Evolutionary conservation across 179 eudicot species (phyloP).

Genomic region (Amaranthus tricolor): DNA sequence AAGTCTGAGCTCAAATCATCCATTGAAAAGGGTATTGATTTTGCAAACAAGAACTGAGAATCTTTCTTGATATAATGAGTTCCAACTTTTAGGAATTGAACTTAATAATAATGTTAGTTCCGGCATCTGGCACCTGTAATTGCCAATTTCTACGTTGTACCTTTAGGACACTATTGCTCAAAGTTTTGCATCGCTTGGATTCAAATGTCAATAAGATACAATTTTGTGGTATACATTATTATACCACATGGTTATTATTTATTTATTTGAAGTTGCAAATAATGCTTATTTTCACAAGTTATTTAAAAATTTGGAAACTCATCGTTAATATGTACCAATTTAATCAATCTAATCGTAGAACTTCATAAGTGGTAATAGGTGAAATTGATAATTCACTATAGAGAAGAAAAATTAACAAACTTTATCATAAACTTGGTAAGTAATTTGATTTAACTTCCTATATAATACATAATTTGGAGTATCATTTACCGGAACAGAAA

Average conservation of each 20-base stretch:
- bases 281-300: not conserved
- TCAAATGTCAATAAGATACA: constrained; percentile 14
- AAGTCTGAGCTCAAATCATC: constrained; percentile 70
- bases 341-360: no score
- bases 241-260: no score
- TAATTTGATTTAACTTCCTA: no score
- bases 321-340: no score
- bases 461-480: no score
- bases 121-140: constrained; percentile 7
- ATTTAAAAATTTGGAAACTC: no score
- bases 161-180: not conserved
- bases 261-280: not conserved
- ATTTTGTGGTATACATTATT: not conserved
- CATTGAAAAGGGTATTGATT: constrained; percentile 75
- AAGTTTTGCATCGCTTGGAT: constrained; percentile 16
- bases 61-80: no score
- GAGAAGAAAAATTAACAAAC: no score
- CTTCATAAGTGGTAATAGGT: no score
- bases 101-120: not conserved
- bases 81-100: constrained; percentile 10
- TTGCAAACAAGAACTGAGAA: constrained; percentile 48
- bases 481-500: no score
- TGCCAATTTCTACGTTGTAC: constrained; percentile 13
- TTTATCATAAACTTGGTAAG: no score
- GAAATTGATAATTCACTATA: no score